Base-by-base conservation (phyloP, 2,329 filamentous ascomycete genomes). In the Diaporthe destruens region DNA sequence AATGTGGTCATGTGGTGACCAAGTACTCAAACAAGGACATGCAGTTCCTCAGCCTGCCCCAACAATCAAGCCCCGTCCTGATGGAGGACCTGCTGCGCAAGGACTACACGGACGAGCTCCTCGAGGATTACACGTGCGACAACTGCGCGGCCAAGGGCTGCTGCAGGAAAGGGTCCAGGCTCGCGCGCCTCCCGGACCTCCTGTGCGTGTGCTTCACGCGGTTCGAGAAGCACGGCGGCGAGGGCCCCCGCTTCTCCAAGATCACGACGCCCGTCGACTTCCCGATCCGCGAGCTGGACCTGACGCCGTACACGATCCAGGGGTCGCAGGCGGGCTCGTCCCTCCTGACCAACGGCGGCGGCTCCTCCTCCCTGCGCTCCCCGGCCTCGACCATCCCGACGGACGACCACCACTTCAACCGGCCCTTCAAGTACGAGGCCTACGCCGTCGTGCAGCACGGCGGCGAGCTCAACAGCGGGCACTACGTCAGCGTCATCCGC, bases 391-490 rank as follows among this genome's bases (percentile, higher is more conserved):
- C 76, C 39, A 79, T 77, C 20, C 44, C n/a, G 23, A 81, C 79
- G 7, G 76, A 81, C 73, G 84, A 85, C 72, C 81, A 77, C 12
- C 83, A 83, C 18, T 86, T 87, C 72, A 76, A 78, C 2, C 83
- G 82, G 0, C 92, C 93, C 0, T 94, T 93, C 78, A 84, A 86
- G 6, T 99, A 98, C 81, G 92, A 97, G 79, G 92, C 93, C 68
- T 98, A 97, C 80, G 96, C 92, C 2, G 92, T 98, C 8, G 89
- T 97, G 69, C 87, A 93, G 74, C 95, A 98, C 80, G 95, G 95
- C 29, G 84, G 84, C 1, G 90, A 87, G 1, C 85, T 93, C 68
- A 88, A 89, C 49, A 89, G 89, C 66, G 95, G 95, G 0, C 95
- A 98, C 82, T 98, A 98, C 80, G 91, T 92, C 69, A 88, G 91